Percentiles rank a stretch among this genome's conserved stretches.
Conservation (phyloP, 768 basidiomycete species). For the Calocybe indica region DNA sequence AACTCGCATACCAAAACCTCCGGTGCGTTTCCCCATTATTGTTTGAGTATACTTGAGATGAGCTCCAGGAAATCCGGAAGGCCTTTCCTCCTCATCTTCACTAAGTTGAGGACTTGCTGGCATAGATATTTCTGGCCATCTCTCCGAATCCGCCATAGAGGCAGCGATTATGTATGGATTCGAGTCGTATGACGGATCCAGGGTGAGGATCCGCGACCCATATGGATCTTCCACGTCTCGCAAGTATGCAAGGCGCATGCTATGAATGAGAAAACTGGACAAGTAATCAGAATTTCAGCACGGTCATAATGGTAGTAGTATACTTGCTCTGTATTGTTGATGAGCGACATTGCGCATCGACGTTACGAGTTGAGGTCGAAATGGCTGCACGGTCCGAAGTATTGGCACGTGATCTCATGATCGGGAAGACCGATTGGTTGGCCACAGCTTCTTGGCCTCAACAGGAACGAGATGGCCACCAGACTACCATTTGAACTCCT, state of each 20-base stretch:
- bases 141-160: slow-evolving; percentile 68
- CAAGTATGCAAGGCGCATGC: slow-evolving; percentile 80
- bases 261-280: slow-evolving; percentile 69
- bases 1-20: slow-evolving; percentile 74
- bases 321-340: slow-evolving; percentile 58
- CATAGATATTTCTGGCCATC: slow-evolving; percentile 80
- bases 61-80: slow-evolving; percentile 43
- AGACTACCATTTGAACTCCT: background rate
- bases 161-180: slow-evolving; percentile 83
- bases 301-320: background rate
- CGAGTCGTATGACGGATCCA: slow-evolving; percentile 69
- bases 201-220: slow-evolving; percentile 72
- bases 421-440: background rate
- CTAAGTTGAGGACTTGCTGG: slow-evolving; percentile 69
- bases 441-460: too few species aligned
- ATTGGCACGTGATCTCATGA: background rate
- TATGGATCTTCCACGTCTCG: slow-evolving; percentile 86
- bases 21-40: slow-evolving; percentile 73
- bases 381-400: background rate
- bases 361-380: background rate
- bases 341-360: slow-evolving; percentile 42
- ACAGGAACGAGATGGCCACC: background rate
- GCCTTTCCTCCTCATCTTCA: slow-evolving; percentile 57
- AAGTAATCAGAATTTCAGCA: slow-evolving; percentile 1
- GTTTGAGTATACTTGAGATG: slow-evolving; percentile 82